phyloP scores from a whole-genome alignment of 371 early-diverging fungal species.

The Apophysomyces ossiformis region DNA sequence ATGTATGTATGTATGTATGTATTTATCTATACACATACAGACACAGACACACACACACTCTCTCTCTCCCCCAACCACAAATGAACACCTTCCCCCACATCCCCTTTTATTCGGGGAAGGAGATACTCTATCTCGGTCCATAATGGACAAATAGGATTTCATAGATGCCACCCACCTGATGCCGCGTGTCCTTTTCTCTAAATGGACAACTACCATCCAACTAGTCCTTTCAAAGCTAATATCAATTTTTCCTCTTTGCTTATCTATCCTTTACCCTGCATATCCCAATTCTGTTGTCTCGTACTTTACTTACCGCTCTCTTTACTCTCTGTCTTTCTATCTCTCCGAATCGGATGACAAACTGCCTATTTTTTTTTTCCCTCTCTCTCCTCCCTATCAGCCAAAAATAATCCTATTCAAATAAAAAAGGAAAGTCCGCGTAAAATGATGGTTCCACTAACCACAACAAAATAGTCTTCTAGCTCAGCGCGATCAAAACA shows the following conservation, averaged over 20 bases:
- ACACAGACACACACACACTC: too few species aligned
- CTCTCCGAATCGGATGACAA: constrained; percentile 10
- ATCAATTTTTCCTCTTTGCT: background rate
- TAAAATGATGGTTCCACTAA: background rate
- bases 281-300: background rate
- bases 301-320: background rate
- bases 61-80: too few species aligned
- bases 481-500: background rate
- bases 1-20: too few species aligned
- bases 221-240: background rate
- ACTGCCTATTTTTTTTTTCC: background rate
- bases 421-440: background rate
- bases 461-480: background rate
- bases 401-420: background rate
- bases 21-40: too few species aligned
- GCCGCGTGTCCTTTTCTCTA: constrained; percentile 11
- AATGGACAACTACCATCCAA: background rate
- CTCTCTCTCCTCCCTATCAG: background rate
- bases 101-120: background rate
- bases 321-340: background rate
- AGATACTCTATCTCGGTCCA: background rate
- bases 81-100: too few species aligned
- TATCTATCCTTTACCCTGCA: background rate
- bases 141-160: constrained; percentile 4
- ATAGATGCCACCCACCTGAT: background rate